A percentile compares a stretch with the other conserved stretches of the same genome.
These are phyloP conservation scores for Arthrobotrys iridis DNA, from an alignment of 2,329 filamentous ascomycete species.

Conservation along the genomic window DNA sequence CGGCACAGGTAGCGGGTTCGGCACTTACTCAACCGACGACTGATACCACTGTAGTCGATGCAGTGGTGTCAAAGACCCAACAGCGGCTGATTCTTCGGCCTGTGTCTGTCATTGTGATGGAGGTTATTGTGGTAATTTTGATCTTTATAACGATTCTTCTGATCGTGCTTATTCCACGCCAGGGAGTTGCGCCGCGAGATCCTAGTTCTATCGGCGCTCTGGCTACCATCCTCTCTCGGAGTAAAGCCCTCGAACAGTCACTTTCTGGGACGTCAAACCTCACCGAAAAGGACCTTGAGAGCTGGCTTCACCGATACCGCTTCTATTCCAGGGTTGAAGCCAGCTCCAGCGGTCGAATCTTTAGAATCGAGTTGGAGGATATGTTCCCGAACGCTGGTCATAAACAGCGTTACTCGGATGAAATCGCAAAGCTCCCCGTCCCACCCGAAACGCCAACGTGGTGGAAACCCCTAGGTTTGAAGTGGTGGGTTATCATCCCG, in stretches of 20 bases:
- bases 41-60: constrained; percentile 7
- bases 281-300: constrained; percentile 33
- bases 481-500: constrained; percentile 49
- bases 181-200: constrained; percentile 41
- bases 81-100: constrained; percentile 48
- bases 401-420: constrained; percentile 11
- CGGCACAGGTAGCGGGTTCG: constrained; percentile 41
- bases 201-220: constrained; percentile 49
- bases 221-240: constrained; percentile 47
- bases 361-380: constrained; percentile 42
- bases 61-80: constrained; percentile 14
- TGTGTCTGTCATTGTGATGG: constrained; percentile 51
- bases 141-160: constrained; percentile 36
- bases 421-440: background rate
- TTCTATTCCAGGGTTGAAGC: constrained; percentile 36
- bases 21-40: background rate
- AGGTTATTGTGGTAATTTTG: constrained; percentile 36
- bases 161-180: constrained; percentile 21
- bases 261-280: constrained; percentile 44
- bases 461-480: constrained; percentile 52
- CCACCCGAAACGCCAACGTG: background rate
- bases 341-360: constrained; percentile 19
- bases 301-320: constrained; percentile 35
- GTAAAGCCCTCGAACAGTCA: constrained; percentile 34
- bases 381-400: constrained; percentile 4